These are phyloP conservation scores for Cladobotryum protrusum DNA, from an alignment of 2,329 filamentous ascomycete genomes.

Conservation along the genomic window DNA sequence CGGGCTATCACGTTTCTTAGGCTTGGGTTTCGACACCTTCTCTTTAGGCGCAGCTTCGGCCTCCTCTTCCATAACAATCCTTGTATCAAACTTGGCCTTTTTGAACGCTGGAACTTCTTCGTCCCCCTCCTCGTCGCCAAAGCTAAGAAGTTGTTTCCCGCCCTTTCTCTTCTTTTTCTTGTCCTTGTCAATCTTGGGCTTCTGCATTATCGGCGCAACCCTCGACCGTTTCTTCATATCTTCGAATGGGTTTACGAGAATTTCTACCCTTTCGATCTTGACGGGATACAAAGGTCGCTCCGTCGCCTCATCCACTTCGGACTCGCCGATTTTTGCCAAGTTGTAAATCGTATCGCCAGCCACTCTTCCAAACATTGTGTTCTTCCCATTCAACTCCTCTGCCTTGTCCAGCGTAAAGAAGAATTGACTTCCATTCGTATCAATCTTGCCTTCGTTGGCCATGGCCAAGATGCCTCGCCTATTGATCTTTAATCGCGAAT, in stretches of 20 bases:
- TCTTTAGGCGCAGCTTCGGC: conserved; percentile 25
- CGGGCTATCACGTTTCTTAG: conserved; percentile 19
- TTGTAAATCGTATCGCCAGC: conserved; percentile 96
- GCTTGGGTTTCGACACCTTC: conserved; percentile 21
- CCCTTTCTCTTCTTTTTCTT: conserved; percentile 67
- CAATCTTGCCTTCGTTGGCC: conserved; percentile 74
- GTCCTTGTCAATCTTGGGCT: conserved; percentile 39
- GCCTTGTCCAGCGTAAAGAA: conserved; percentile 87
- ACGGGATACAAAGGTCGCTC: conserved; percentile 84
- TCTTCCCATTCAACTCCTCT: conserved; percentile 79
- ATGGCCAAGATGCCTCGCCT: conserved; percentile 86
- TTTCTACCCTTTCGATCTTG: conserved; percentile 67
- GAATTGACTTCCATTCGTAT: conserved; percentile 93
- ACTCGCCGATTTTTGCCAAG: conserved; percentile 85
- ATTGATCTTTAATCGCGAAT: conserved; percentile 88
- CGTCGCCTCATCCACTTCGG: conserved; percentile 68
- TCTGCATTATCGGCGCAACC: conserved; percentile 42
- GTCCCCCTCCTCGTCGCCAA: conserved; percentile 62
- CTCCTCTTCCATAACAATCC: conserved; percentile 57
- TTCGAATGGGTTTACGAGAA: conserved; percentile 75
- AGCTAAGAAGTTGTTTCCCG: conserved; percentile 72
- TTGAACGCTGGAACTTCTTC: conserved; percentile 54
- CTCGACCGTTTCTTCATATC: conserved; percentile 68
- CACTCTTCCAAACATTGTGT: conserved; percentile 88
- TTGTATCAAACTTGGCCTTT: conserved; percentile 72